phyloP scores from a whole-genome alignment of 2,329 filamentous ascomycete species.

The Cytospora paraplurivora region DNA sequence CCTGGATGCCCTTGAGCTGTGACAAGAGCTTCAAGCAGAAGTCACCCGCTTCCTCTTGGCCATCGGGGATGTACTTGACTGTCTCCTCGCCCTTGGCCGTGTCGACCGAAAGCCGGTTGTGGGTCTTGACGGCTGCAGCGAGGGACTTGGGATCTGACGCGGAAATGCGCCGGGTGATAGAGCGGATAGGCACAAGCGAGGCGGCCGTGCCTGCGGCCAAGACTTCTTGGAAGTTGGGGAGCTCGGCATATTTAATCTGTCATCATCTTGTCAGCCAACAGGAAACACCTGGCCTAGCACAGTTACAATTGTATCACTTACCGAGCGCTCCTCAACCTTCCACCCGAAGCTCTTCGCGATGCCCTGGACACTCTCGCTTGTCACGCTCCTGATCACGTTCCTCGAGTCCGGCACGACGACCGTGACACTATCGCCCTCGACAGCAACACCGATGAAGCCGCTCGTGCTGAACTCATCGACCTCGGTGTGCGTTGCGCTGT shows the following conservation, averaged over 20 bases:
- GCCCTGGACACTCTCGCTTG: constrained; percentile 74
- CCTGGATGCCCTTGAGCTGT: constrained; percentile 83
- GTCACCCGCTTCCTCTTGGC: constrained; percentile 70
- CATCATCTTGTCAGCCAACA: not conserved
- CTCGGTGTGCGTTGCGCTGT: constrained; percentile 79
- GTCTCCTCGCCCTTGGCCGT: constrained; percentile 48
- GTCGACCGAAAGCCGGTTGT: constrained; percentile 41
- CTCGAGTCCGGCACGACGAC: constrained; percentile 85
- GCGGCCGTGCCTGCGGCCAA: constrained; percentile 92
- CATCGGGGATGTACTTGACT: constrained; percentile 56
- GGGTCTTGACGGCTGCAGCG: constrained; percentile 38
- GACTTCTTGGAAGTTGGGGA: constrained; percentile 66
- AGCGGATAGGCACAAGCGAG: constrained; percentile 86
- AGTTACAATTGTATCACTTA: constrained; percentile 41
- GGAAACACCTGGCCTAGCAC: not conserved
- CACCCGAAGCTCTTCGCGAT: constrained; percentile 80
- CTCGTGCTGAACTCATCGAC: constrained; percentile 96
- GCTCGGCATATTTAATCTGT: constrained; percentile 65
- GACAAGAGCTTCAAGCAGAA: constrained; percentile 71
- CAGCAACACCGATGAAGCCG: constrained; percentile 82
- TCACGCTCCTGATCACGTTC: constrained; percentile 86
- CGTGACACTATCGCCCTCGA: constrained; percentile 59
- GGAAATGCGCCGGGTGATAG: constrained; percentile 70
- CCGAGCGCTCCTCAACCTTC: constrained; percentile 75
- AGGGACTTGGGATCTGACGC: constrained; percentile 45